Conservation (phyloP, 768 basidiomycete genomes). For the Sistotremastrum suecicum region DNA sequence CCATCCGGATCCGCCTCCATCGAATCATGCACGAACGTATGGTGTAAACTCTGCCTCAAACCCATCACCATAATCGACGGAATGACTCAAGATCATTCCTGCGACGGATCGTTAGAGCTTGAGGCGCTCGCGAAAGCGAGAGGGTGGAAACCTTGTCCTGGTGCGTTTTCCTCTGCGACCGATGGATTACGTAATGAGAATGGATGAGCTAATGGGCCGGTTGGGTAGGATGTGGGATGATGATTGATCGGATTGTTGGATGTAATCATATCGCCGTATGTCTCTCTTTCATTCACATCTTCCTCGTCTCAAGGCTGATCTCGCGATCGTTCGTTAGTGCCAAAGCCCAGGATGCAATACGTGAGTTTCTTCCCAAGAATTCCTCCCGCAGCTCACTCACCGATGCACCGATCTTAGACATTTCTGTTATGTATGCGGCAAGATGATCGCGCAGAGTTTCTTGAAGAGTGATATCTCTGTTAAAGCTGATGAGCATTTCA, state of each 20-base stretch:
- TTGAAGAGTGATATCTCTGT: constrained; percentile 7
- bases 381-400: background rate
- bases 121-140: constrained; percentile 32
- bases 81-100: constrained; percentile 32
- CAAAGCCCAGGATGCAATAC: constrained; percentile 19
- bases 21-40: constrained; percentile 38
- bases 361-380: constrained; percentile 9
- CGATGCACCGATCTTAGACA: constrained; percentile 17
- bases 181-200: background rate
- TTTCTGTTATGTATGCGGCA: constrained; percentile 22
- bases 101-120: constrained; percentile 44
- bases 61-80: constrained; percentile 17
- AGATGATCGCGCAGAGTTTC: constrained; percentile 16
- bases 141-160: constrained; percentile 55
- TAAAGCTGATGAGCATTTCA: too few relatives aligned
- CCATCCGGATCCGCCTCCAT: too few relatives aligned
- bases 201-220: background rate
- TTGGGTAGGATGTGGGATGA: constrained; percentile 25
- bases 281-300: background rate
- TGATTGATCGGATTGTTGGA: constrained; percentile 18
- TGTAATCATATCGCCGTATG: constrained; percentile 25
- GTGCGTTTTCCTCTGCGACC: constrained; percentile 14
- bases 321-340: constrained; percentile 11
- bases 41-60: constrained; percentile 51
- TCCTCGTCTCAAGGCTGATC: too few relatives aligned